phyloP scores from a whole-genome alignment of 192 early-diverging fungal species.

The Podila verticillata region DNA sequence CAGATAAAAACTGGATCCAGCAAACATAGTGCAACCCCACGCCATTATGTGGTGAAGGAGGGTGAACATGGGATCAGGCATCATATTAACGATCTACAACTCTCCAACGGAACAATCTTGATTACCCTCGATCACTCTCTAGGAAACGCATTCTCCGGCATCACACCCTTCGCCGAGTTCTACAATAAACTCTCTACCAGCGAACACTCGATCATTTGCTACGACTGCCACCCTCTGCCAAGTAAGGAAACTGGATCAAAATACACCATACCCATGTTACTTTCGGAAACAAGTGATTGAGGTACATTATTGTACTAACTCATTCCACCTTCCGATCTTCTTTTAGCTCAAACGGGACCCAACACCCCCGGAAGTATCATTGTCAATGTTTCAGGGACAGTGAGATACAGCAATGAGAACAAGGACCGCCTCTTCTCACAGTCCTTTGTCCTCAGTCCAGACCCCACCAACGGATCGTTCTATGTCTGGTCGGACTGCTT shows the following conservation, averaged over 20 bases:
- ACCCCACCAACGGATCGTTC: conserved; percentile 55
- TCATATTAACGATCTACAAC: too few species aligned
- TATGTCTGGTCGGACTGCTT: conserved; percentile 62
- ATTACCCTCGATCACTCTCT: background rate
- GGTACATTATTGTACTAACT: too few species aligned
- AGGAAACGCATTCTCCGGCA: conserved; percentile 61
- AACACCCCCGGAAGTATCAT: conserved; percentile 54
- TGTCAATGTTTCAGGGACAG: conserved; percentile 56
- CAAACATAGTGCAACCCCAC: background rate
- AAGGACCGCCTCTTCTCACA: conserved; percentile 53
- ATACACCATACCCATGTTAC: background rate
- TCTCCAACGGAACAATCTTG: background rate
- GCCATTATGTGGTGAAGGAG: background rate
- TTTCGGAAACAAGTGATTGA: background rate
- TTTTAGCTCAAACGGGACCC: conserved; percentile 37
- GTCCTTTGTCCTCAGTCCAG: conserved; percentile 58
- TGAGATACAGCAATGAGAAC: conserved; percentile 57
- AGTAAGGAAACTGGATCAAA: conserved; percentile 22
- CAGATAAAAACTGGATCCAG: background rate
- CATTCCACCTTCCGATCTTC: background rate
- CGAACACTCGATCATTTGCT: conserved; percentile 52
- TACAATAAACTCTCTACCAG: conserved; percentile 50
- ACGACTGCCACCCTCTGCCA: conserved; percentile 62
- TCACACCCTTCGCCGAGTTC: conserved; percentile 56
- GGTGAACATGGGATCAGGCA: too few species aligned